phyloP scores from a whole-genome alignment of 2,329 filamentous ascomycete genomes.

The Microdochium trichocladiopsis region DNA sequence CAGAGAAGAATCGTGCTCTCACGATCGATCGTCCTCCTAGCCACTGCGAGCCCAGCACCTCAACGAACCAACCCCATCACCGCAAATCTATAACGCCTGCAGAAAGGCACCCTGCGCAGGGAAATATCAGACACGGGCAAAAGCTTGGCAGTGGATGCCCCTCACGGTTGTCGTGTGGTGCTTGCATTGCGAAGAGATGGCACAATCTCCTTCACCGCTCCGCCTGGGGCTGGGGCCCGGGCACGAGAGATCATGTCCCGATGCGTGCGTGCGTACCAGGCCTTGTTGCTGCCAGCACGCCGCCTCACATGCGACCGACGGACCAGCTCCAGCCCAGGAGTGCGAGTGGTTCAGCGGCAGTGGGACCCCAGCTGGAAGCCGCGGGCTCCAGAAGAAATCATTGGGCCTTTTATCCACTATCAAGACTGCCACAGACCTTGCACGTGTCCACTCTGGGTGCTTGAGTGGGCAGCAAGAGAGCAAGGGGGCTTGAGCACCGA shows the following conservation, averaged over 20 bases:
- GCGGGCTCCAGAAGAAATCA: background rate
- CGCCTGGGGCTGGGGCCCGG: background rate
- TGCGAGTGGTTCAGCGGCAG: too few relatives aligned
- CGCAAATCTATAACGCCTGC: background rate
- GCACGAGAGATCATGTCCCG: background rate
- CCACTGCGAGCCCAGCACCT: too few relatives aligned
- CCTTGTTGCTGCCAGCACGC: too few relatives aligned
- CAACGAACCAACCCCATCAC: too few relatives aligned
- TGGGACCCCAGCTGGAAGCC: background rate
- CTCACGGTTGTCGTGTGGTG: background rate
- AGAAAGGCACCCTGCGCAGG: background rate
- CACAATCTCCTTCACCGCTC: constrained; percentile 1
- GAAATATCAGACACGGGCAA: background rate
- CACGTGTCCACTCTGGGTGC: background rate
- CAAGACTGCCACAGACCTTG: background rate
- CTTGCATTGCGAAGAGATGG: background rate
- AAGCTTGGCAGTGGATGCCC: background rate
- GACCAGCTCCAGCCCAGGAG: too few relatives aligned
- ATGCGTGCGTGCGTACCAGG: too few relatives aligned
- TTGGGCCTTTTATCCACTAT: background rate
- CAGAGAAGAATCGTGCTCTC: too few relatives aligned
- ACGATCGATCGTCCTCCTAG: too few relatives aligned
- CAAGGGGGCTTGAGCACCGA: too few relatives aligned
- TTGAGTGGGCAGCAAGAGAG: too few relatives aligned
- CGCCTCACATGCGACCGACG: too few relatives aligned